Percentiles rank a stretch among this genome's conserved stretches.
Conservation (phyloP, 345 rosid species). For the Hibiscus mutabilis region DNA sequence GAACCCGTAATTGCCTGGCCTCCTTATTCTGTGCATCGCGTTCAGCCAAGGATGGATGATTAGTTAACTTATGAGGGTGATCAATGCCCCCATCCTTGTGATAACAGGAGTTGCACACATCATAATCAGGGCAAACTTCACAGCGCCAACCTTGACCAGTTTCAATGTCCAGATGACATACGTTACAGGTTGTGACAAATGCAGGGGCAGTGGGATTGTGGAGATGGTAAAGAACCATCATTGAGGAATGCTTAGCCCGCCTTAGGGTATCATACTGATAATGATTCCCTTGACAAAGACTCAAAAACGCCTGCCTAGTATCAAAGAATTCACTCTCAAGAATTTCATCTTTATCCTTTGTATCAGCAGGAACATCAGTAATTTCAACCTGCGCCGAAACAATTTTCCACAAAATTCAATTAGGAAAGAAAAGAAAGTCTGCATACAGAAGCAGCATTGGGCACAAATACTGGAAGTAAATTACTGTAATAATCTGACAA, state of each 20-base stretch:
- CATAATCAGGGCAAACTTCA: conserved; percentile 94
- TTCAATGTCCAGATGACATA: conserved; percentile 87
- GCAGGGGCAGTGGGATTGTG: conserved; percentile 99
- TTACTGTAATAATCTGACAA: conserved; percentile 10
- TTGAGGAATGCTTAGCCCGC: conserved; percentile 98
- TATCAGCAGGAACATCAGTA: conserved; percentile 60
- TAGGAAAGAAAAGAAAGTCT: conserved; percentile 1
- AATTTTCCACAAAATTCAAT: conserved; percentile 15
- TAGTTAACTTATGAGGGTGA: conserved; percentile 95
- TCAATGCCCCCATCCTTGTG: conserved; percentile 69
- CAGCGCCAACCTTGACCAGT: conserved; percentile 99
- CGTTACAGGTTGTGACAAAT: conserved; percentile 84
- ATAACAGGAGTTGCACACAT: conserved; percentile 85
- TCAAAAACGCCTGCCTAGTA: conserved; percentile 94
- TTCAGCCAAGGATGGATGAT: conserved; percentile 80
- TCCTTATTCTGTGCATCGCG: conserved; percentile 97
- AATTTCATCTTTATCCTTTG: conserved; percentile 90
- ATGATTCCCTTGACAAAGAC: conserved; percentile 99
- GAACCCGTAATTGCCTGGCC: conserved; percentile 83
- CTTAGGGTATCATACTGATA: conserved; percentile 97
- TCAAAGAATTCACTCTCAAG: conserved; percentile 97
- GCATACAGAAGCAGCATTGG: conserved; percentile 8
- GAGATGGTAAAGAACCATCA: conserved; percentile 99
- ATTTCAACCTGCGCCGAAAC: conserved; percentile 53
- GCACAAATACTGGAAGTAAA: neutral